A percentile compares a stretch with the other conserved stretches of the same genome.
Conservation (phyloP, 257 asterid species). For the Agastache rugosa region DNA sequence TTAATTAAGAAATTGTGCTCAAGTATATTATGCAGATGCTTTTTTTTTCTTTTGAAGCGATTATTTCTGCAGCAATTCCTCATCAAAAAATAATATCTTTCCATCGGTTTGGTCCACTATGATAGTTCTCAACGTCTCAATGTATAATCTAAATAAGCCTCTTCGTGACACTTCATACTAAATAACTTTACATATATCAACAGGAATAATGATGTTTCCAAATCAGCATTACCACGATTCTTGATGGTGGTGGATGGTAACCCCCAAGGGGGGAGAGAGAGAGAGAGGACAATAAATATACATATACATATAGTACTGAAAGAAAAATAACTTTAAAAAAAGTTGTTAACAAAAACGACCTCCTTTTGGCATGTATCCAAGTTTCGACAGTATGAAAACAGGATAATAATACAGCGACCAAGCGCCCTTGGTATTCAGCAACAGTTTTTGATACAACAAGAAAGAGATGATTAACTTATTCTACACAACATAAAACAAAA, state of each 20-base stretch:
- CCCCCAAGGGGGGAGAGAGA: not conserved
- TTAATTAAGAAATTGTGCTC: slow-evolving; percentile 5
- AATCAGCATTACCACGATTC: not conserved
- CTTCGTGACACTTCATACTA: too few relatives aligned
- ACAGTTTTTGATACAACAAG: slow-evolving; percentile 29
- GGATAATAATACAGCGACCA: slow-evolving; percentile 21
- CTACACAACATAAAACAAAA: slow-evolving; percentile 9
- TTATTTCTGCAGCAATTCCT: not conserved
- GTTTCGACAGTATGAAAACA: not conserved
- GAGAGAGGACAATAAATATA: not conserved
- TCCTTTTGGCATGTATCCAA: not conserved
- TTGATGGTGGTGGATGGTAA: too few relatives aligned
- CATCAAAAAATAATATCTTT: not conserved
- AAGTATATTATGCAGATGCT: not conserved
- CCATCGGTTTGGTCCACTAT: too few relatives aligned
- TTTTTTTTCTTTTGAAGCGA: too few relatives aligned
- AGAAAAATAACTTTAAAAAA: not conserved
- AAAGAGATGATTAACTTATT: not conserved
- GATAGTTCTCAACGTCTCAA: too few relatives aligned
- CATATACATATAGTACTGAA: not conserved
- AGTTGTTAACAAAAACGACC: not conserved
- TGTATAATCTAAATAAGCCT: too few relatives aligned
- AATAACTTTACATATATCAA: too few relatives aligned
- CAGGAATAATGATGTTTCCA: too few relatives aligned
- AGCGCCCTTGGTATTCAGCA: slow-evolving; percentile 10